phyloP scores from a whole-genome alignment of 2,329 filamentous ascomycete genomes.

The Pseudocercospora vitis region DNA sequence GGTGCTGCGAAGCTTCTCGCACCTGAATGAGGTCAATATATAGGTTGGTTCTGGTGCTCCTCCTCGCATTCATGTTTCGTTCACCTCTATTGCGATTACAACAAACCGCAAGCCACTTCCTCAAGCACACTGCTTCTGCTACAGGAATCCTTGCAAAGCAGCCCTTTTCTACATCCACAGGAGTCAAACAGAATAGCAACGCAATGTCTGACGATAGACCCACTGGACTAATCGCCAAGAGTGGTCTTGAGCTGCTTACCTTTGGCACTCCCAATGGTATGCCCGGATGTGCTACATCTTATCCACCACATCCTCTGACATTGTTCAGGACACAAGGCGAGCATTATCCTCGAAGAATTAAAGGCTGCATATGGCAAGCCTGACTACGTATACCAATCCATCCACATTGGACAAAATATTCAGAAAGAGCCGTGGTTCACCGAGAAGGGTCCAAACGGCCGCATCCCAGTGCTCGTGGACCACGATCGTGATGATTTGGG shows the following conservation, averaged over 20 bases:
- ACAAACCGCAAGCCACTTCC: conserved; percentile 29
- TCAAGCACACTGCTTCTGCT: conserved; percentile 21
- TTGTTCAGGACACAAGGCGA: conserved; percentile 49
- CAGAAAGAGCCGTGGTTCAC: conserved; percentile 69
- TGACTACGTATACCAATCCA: conserved; percentile 58
- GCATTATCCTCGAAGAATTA: conserved; percentile 65
- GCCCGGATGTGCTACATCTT: background rate
- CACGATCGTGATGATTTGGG: conserved; percentile 61
- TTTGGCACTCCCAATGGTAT: conserved; percentile 49
- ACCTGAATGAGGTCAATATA: conserved; percentile 21
- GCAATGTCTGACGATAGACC: conserved; percentile 42
- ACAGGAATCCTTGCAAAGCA: conserved; percentile 12
- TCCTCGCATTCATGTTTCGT: conserved; percentile 32
- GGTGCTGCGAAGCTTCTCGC: background rate
- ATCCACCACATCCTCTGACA: background rate
- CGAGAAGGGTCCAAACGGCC: conserved; percentile 62
- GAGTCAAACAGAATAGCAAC: conserved; percentile 9
- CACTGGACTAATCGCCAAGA: conserved; percentile 60
- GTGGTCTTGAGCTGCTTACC: conserved; percentile 65
- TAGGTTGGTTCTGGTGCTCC: conserved; percentile 20
- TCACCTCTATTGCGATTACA: conserved; percentile 31
- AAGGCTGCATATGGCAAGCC: conserved; percentile 61
- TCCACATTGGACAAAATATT: conserved; percentile 62
- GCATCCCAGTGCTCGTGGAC: conserved; percentile 66
- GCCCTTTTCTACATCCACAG: conserved; percentile 18